These are phyloP conservation scores for Tremella mesenterica DNA, from an alignment of 768 basidiomycete genomes.

Conservation along the genomic window DNA sequence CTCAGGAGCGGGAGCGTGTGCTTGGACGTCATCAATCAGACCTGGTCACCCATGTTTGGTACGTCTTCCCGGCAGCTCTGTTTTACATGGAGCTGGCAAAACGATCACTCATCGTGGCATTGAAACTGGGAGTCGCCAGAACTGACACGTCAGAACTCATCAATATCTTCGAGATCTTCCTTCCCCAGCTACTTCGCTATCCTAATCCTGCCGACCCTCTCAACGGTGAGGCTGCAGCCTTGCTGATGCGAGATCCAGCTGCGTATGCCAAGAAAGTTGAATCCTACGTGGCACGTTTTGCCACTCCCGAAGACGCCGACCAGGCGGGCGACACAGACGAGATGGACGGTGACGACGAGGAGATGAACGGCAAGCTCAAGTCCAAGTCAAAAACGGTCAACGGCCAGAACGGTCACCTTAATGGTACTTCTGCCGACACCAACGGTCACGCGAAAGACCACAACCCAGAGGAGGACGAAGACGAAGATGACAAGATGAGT, in stretches of 20 bases:
- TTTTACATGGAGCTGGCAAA: background rate
- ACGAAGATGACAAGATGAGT: conserved; percentile 44
- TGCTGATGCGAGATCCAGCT: conserved; percentile 94
- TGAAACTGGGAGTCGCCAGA: no score
- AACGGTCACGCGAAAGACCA: conserved; percentile 7
- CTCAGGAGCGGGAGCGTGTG: conserved; percentile 91
- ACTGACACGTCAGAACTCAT: conserved; percentile 82
- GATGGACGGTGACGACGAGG: conserved; percentile 49
- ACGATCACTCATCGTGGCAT: background rate
- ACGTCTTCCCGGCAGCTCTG: conserved; percentile 37
- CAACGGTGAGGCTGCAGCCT: conserved; percentile 93
- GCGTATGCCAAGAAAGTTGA: conserved; percentile 91
- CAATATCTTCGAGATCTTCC: conserved; percentile 97
- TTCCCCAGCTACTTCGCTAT: conserved; percentile 92
- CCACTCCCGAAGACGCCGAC: conserved; percentile 81
- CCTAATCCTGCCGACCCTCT: conserved; percentile 97
- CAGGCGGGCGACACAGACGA: conserved; percentile 53
- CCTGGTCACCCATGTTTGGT: conserved; percentile 99
- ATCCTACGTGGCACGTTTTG: conserved; percentile 93
- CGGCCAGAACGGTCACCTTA: conserved; percentile 3
- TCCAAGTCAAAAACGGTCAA: background rate
- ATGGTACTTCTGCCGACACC: conserved; percentile 2
- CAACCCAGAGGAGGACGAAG: conserved; percentile 55
- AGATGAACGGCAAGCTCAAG: conserved; percentile 3
- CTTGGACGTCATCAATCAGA: conserved; percentile 97